Evolutionary conservation across 805 yeast genomes (phyloP).

Genomic region (Jamesozyma hellenica): DNA sequence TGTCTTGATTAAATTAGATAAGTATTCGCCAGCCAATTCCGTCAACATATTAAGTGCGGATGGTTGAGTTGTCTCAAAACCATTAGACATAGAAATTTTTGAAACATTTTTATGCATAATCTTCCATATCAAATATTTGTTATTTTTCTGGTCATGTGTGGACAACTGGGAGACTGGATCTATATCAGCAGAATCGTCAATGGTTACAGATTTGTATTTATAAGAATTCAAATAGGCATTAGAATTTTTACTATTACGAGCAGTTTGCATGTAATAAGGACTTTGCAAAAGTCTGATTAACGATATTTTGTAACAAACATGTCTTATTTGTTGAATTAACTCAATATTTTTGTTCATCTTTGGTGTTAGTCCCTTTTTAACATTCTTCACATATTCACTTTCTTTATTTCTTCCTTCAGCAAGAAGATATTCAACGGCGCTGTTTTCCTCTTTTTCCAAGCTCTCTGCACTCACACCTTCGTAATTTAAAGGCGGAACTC

Average conservation of each 20-base stretch:
- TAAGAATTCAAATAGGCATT: conserved; percentile 15
- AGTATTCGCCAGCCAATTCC: conserved; percentile 71
- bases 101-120: conserved; percentile 62
- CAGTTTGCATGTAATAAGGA: conserved; percentile 15
- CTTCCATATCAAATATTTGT: conserved; percentile 51
- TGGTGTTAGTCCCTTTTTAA: conserved; percentile 48
- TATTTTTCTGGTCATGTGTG: conserved; percentile 50
- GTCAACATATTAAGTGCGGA: conserved; percentile 70
- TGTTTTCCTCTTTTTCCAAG: conserved; percentile 37
- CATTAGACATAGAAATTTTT: conserved; percentile 80
- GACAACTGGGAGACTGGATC: conserved; percentile 70
- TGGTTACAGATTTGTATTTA: conserved; percentile 31
- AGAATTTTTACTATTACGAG: conserved; percentile 10
- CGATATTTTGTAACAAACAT: conserved; percentile 78
- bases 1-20: conserved; percentile 63
- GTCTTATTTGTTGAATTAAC: conserved; percentile 80
- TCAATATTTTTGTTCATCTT: conserved; percentile 55
- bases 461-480: conserved; percentile 42
- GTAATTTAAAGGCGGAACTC: conserved; percentile 57
- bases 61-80: conserved; percentile 77
- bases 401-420: conserved; percentile 30
- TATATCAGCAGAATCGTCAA: conserved; percentile 58
- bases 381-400: conserved; percentile 31
- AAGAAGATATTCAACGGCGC: conserved; percentile 33
- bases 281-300: conserved; percentile 79